Evolutionary conservation across 257 asterid species (phyloP).

Genomic region (Solanum sejunctum): DNA sequence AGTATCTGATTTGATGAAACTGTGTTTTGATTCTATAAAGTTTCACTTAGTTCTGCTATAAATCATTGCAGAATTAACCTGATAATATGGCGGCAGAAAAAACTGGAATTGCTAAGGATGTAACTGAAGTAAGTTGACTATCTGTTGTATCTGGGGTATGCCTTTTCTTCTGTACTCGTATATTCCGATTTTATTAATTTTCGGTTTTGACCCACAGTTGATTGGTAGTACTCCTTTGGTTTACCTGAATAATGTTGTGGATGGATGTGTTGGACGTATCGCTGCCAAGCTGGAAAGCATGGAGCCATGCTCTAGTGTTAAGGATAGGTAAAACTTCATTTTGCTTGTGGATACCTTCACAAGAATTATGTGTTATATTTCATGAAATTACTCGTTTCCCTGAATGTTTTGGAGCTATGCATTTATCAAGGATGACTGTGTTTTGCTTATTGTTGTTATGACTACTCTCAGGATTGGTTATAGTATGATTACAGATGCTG

Average conservation of each 20-base stretch:
- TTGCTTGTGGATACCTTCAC: not conserved
- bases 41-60: not conserved
- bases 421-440: not conserved
- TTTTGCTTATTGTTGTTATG: not conserved
- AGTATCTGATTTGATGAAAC: not conserved
- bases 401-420: not conserved
- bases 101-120: conserved; percentile 77
- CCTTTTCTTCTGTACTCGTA: not conserved
- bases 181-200: not conserved
- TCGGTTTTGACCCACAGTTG: conserved; percentile 36
- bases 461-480: conserved; percentile 63
- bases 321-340: conserved; percentile 63
- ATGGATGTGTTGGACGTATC: conserved; percentile 86
- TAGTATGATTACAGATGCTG: conserved; percentile 95
- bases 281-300: conserved; percentile 95
- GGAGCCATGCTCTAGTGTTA: conserved; percentile 99
- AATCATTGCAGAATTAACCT: conserved; percentile 19
- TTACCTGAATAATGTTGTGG: conserved; percentile 75
- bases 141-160: not conserved
- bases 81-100: conserved; percentile 49
- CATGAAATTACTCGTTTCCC: not conserved
- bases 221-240: conserved; percentile 94
- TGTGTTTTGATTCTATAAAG: not conserved
- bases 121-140: conserved; percentile 64
- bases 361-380: not conserved